Evolutionary conservation across 495 filamentous ascomycete species (phyloP).

Genomic region (Bathelium albidoporum): DNA sequence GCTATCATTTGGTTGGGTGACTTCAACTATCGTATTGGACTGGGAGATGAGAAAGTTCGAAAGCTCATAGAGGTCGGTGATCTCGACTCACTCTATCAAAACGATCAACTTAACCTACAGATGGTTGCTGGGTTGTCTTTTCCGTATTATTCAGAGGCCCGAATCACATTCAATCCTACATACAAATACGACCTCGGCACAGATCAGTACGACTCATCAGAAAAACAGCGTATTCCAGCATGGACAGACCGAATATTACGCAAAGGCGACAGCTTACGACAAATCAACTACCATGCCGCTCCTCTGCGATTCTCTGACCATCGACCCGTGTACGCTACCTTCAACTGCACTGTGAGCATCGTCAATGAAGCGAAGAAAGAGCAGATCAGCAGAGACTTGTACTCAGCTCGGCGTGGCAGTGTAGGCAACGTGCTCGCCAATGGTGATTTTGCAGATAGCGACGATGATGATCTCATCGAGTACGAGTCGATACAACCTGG

Average conservation of each 20-base stretch:
- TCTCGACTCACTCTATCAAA: slow-evolving; percentile 71
- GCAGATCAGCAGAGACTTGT: slow-evolving; percentile 58
- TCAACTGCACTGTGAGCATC: slow-evolving; percentile 70
- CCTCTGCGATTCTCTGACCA: slow-evolving; percentile 85
- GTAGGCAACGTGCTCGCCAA: slow-evolving; percentile 38
- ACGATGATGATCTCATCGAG: slow-evolving; percentile 64
- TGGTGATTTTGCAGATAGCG: slow-evolving; percentile 42
- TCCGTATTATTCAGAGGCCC: slow-evolving; percentile 78
- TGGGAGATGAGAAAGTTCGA: slow-evolving; percentile 68
- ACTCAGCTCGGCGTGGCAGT: slow-evolving; percentile 53
- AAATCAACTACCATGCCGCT: slow-evolving; percentile 68
- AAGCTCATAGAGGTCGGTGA: slow-evolving; percentile 59
- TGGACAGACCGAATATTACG: slow-evolving; percentile 93
- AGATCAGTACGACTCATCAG: slow-evolving; percentile 85
- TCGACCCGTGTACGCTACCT: slow-evolving; percentile 80
- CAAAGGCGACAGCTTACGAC: slow-evolving; percentile 72
- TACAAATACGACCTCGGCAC: slow-evolving; percentile 89
- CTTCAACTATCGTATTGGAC: slow-evolving; percentile 95
- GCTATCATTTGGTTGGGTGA: slow-evolving; percentile 95
- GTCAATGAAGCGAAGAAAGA: slow-evolving; percentile 65
- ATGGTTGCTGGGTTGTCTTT: slow-evolving; percentile 90
- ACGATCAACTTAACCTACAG: slow-evolving; percentile 94
- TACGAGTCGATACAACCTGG: slow-evolving; percentile 69
- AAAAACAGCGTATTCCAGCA: slow-evolving; percentile 88
- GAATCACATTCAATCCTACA: slow-evolving; percentile 77